These are phyloP conservation scores for Rhodomyrtus psidioides DNA, from an alignment of 441 rosid genomes.

Conservation along the genomic window DNA sequence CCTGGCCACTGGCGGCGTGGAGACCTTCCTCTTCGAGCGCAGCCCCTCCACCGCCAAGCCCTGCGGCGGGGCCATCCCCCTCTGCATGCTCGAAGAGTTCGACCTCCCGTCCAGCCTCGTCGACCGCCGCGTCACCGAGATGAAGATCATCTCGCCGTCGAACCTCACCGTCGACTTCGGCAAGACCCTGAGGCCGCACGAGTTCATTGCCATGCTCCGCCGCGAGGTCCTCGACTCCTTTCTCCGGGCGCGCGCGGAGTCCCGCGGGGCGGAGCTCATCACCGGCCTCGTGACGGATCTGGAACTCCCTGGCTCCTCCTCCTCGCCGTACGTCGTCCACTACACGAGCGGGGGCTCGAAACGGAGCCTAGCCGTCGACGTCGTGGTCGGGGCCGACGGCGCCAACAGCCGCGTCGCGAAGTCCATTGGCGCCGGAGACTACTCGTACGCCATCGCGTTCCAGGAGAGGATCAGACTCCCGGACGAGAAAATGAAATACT, in stretches of 20 bases:
- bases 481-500: slow-evolving; percentile 49
- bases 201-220: slow-evolving; percentile 64
- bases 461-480: slow-evolving; percentile 57
- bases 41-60: slow-evolving; percentile 45
- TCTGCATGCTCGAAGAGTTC: slow-evolving; percentile 64
- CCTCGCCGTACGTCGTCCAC: slow-evolving; percentile 41
- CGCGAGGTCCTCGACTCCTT: slow-evolving; percentile 64
- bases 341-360: slow-evolving; percentile 22
- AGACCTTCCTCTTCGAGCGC: slow-evolving; percentile 60
- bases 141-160: slow-evolving; percentile 64
- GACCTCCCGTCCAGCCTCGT: slow-evolving; percentile 41
- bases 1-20: slow-evolving; percentile 41
- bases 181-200: slow-evolving; percentile 36
- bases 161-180: slow-evolving; percentile 57
- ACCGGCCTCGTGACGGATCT: slow-evolving; percentile 40
- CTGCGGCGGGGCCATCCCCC: slow-evolving; percentile 71
- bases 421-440: slow-evolving; percentile 41
- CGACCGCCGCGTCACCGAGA: slow-evolving; percentile 54
- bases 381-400: slow-evolving; percentile 56
- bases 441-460: slow-evolving; percentile 54
- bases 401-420: slow-evolving; percentile 54
- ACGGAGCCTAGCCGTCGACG: slow-evolving; percentile 35
- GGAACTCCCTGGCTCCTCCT: slow-evolving; percentile 24
- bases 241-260: slow-evolving; percentile 46
- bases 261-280: slow-evolving; percentile 37